Conservation (phyloP, 148 eudicot species). For the Gaultheria prostrata region DNA sequence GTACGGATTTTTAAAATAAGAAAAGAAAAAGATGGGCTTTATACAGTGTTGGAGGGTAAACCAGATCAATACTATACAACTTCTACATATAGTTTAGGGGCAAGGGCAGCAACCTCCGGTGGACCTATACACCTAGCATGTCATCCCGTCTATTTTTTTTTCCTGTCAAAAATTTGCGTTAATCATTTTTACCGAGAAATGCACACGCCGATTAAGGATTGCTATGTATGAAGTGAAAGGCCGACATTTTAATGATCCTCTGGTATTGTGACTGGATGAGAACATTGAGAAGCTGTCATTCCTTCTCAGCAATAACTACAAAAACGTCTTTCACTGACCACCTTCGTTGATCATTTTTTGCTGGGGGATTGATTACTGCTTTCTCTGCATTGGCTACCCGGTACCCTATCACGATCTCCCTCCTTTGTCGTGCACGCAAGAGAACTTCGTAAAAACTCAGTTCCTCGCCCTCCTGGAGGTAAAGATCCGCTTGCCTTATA, state of each 20-base stretch:
- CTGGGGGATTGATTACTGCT: conserved; percentile 54
- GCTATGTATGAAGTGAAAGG: neutral
- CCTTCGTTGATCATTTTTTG: conserved; percentile 34
- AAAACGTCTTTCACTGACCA: conserved; percentile 54
- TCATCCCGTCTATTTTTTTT: neutral
- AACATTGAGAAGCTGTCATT: conserved; percentile 22
- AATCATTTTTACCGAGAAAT: neutral
- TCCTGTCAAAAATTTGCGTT: no score
- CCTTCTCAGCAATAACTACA: conserved; percentile 58
- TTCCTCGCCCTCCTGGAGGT: conserved; percentile 45
- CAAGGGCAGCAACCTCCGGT: neutral
- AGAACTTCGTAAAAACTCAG: conserved; percentile 54
- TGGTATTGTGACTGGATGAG: neutral
- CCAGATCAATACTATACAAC: no score
- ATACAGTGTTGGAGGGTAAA: neutral
- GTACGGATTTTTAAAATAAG: no score
- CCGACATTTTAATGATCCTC: neutral
- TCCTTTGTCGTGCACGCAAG: conserved; percentile 51
- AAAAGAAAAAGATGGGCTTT: neutral
- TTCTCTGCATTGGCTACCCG: conserved; percentile 42
- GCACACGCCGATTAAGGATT: neutral
- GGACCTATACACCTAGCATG: neutral
- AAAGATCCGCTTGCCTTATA: conserved; percentile 52
- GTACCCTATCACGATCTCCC: conserved; percentile 51
- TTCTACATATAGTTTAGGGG: neutral